phyloP scores from a whole-genome alignment of 495 filamentous ascomycete species.

The Penicillium samsonianum region DNA sequence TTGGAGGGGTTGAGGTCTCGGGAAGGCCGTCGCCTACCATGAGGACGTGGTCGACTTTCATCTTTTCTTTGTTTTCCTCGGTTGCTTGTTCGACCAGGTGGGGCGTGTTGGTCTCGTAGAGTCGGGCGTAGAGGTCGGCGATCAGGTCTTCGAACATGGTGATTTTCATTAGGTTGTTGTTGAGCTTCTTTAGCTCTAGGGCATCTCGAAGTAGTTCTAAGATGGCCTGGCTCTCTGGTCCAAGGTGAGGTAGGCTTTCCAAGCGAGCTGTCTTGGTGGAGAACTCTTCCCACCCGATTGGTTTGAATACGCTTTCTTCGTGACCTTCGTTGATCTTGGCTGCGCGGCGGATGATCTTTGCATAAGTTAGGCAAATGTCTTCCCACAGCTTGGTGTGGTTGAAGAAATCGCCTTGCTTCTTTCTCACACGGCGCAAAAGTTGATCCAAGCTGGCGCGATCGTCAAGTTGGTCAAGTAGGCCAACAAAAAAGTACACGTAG shows the following conservation, averaged over 20 bases:
- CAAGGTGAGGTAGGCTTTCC: constrained; percentile 51
- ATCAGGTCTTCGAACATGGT: constrained; percentile 86
- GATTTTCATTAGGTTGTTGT: constrained; percentile 80
- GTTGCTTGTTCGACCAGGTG: constrained; percentile 48
- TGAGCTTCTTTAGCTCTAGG: constrained; percentile 87
- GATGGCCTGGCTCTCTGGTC: constrained; percentile 38
- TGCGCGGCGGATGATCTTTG: constrained; percentile 69
- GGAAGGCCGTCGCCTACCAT: constrained; percentile 41
- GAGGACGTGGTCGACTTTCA: constrained; percentile 60
- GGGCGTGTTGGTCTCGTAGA: constrained; percentile 63
- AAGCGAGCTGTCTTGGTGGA: constrained; percentile 58
- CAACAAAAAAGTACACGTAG: constrained; percentile 80
- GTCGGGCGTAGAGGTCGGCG: constrained; percentile 78
- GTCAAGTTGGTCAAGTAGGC: constrained; percentile 70
- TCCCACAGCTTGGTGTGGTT: constrained; percentile 86
- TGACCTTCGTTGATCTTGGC: constrained; percentile 64
- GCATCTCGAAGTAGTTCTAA: constrained; percentile 81
- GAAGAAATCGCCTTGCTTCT: constrained; percentile 80
- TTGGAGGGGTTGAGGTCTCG: constrained; percentile 39
- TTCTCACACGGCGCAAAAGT: constrained; percentile 77
- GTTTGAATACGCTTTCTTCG: constrained; percentile 79
- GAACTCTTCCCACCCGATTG: constrained; percentile 79
- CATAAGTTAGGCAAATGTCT: constrained; percentile 70
- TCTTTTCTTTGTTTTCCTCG: constrained; percentile 57
- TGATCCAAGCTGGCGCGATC: constrained; percentile 80